phyloP scores from a whole-genome alignment of 176 grass and related monocot genomes.

The Raddia guianensis region DNA sequence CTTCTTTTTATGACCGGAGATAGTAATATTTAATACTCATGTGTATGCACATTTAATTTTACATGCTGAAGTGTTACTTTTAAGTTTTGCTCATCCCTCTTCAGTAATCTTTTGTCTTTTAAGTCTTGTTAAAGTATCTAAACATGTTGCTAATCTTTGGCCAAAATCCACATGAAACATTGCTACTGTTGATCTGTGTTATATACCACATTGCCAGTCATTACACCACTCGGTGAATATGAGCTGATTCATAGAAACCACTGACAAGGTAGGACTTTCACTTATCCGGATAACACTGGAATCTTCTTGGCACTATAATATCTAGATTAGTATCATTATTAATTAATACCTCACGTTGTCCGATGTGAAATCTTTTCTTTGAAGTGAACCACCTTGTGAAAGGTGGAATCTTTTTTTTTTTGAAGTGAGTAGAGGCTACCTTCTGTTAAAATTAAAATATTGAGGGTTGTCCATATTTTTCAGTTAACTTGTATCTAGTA shows the following conservation, averaged over 20 bases:
- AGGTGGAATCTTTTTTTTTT: conserved; percentile 17
- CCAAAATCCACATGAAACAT: conserved; percentile 20
- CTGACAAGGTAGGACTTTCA: not conserved
- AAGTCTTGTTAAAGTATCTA: conserved; percentile 9
- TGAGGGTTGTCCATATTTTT: conserved; percentile 31
- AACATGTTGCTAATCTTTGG: conserved; percentile 5
- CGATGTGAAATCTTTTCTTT: not conserved
- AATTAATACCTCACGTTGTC: not conserved
- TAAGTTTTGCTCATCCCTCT: conserved; percentile 9
- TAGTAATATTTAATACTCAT: not conserved
- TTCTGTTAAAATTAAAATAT: conserved; percentile 40
- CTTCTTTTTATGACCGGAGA: too few species aligned
- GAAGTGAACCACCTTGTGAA: not conserved
- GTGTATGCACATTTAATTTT: not conserved
- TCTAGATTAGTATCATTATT: not conserved
- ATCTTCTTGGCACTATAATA: conserved; percentile 1
- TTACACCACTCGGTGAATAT: conserved; percentile 3
- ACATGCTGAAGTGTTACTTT: conserved; percentile 6
- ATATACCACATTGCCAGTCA: not conserved
- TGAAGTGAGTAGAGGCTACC: conserved; percentile 9
- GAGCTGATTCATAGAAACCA: conserved; percentile 18
- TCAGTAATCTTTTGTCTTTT: conserved; percentile 2
- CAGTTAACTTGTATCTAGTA: conserved; percentile 37
- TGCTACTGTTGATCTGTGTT: not conserved
- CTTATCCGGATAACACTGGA: not conserved